phyloP scores from a whole-genome alignment of 2,329 filamentous ascomycete genomes.

The Aschersonia sp. region DNA sequence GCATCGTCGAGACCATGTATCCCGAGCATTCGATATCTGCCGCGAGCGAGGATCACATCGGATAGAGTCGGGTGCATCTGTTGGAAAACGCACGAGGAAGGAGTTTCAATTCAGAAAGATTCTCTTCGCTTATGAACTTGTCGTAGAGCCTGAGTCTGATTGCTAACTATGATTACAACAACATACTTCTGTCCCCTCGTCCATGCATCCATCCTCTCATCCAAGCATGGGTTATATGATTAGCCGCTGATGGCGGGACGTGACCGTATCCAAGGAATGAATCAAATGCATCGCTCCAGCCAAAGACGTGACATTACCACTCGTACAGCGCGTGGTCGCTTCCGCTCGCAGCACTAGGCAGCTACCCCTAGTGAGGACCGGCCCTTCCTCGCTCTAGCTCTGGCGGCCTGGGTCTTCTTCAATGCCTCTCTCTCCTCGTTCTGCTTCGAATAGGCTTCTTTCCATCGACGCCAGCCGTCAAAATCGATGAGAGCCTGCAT shows the following conservation, averaged over 20 bases:
- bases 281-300: background rate
- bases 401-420: conserved; percentile 22
- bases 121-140: no score
- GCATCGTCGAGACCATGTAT: no score
- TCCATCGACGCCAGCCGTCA: conserved; percentile 96
- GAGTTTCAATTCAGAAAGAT: no score
- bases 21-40: no score
- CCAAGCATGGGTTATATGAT: no score
- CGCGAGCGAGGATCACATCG: no score
- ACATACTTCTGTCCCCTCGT: no score
- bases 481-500: conserved; percentile 99
- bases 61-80: no score
- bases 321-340: background rate
- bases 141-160: no score
- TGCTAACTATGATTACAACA: no score
- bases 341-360: background rate
- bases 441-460: conserved; percentile 50
- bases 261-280: background rate
- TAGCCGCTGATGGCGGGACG: background rate
- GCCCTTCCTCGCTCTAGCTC: conserved; percentile 29
- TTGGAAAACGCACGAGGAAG: no score
- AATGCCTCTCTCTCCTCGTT: conserved; percentile 25
- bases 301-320: background rate
- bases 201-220: no score
- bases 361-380: conserved; percentile 17